Base-by-base conservation (phyloP, 2,329 filamentous ascomycete genomes). In the Fonsecaea pugnacius region DNA sequence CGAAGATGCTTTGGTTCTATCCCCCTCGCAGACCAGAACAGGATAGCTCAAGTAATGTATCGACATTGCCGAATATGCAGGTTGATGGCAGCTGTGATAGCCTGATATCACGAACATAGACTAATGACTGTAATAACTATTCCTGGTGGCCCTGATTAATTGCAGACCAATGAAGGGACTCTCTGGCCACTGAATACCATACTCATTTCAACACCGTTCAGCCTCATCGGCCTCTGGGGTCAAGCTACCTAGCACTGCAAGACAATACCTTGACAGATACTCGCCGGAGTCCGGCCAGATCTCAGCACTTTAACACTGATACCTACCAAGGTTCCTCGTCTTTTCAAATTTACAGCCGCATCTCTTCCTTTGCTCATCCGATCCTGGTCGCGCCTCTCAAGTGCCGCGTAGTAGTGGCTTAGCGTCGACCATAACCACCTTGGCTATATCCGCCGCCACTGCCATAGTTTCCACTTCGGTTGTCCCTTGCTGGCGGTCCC, bases 341-440 rank as follows among this genome's bases (percentile, higher is more conserved):
- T 14, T 8, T 48, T 24, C 18, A 48, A 12, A 10, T 48, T 5
- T 5, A 48, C 21, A 24, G 10, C 21, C 10, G 27, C 27, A 30
- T 30, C 27, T 21, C 24, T 18, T 24, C 43, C 18, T 48, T 24
- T 10, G 9, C 9, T 14, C 43, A 48, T 12, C 18, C 43, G 24
- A 10, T 27, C 43, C 43, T 48, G n/a, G 7, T 46, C 43, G 7
- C 7, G 3, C n/a, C n/a, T n/a, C n/a, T n/a, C n/a, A 3, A 8
- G 12, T 9, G 40, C n/a, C 21, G n/a, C 7, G 18, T 46, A 12
- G 36, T 27, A 16, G 58, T 33, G 35, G 43, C 36, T 51, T 38
- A 69, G 43, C 62, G 59, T 32, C 64, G 58, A 35, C 62, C 64
- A 66, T 69, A 66, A 7, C 63, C 43, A 24, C 67, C 66, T 35